These are phyloP conservation scores for Zopfia rhizophila DNA, from an alignment of 2,329 filamentous ascomycete species.

Conservation along the genomic window DNA sequence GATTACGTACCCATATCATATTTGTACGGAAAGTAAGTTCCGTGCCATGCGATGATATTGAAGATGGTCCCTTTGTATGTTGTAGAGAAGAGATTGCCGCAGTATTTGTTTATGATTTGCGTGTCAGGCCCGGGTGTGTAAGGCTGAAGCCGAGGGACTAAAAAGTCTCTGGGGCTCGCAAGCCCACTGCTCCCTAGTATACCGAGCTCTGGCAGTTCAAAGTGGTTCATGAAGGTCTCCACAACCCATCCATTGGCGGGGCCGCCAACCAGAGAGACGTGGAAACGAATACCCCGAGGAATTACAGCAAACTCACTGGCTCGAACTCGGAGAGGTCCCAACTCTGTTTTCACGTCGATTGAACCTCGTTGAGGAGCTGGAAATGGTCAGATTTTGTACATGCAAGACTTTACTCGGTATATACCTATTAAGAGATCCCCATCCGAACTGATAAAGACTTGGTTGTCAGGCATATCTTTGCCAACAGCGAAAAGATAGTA, in stretches of 20 bases:
- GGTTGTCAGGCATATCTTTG: too few species aligned
- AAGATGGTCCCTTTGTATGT: conserved; percentile 24
- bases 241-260: conserved; percentile 20
- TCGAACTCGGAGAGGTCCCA: conserved; percentile 21
- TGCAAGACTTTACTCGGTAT: too few species aligned
- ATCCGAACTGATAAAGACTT: too few species aligned
- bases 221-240: conserved; percentile 22
- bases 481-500: too few species aligned
- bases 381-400: too few species aligned
- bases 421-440: too few species aligned
- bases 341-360: conserved; percentile 27
- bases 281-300: conserved; percentile 22
- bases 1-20: too few species aligned
- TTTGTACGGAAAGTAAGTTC: conserved; percentile 42
- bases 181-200: conserved; percentile 22
- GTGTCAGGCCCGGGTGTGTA: conserved; percentile 18
- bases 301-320: conserved; percentile 26
- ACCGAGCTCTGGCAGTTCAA: conserved; percentile 26
- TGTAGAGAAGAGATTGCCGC: conserved; percentile 8
- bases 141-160: conserved; percentile 18
- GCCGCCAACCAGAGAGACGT: conserved; percentile 22
- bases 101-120: conserved; percentile 23
- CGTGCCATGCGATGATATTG: conserved; percentile 27
- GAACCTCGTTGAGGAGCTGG: conserved; percentile 20
- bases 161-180: conserved; percentile 24